Evolutionary conservation across 2,329 filamentous ascomycete species (phyloP).

Genomic region (Verticillium nubilum): DNA sequence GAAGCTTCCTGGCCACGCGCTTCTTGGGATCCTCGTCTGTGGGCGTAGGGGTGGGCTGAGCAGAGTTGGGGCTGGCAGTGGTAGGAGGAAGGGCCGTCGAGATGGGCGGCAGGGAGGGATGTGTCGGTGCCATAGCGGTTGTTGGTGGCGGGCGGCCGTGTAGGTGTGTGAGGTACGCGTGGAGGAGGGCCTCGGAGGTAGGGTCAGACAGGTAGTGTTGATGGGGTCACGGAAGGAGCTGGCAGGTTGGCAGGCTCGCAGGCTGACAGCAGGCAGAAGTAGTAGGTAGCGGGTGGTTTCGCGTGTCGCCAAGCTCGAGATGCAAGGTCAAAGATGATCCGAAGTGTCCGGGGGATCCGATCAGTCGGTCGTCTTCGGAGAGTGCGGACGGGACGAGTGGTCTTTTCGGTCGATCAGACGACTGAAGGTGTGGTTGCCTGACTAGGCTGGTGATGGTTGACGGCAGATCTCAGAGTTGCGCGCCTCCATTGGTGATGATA

Average conservation of each 20-base stretch:
- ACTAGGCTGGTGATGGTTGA: neutral
- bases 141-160: neutral
- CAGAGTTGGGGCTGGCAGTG: constrained; percentile 1
- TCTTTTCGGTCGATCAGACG: neutral
- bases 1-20: constrained; percentile 37
- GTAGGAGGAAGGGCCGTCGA: neutral
- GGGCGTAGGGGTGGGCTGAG: constrained; percentile 5
- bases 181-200: neutral
- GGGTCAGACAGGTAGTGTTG: neutral
- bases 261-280: neutral
- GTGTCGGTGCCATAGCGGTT: neutral
- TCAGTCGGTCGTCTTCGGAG: neutral
- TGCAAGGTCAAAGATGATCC: neutral
- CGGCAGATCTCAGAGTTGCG: neutral
- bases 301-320: neutral
- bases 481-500: neutral
- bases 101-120: neutral
- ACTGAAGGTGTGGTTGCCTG: neutral
- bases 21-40: constrained; percentile 28
- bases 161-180: neutral
- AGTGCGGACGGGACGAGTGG: neutral
- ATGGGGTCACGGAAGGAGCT: neutral
- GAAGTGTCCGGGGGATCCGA: neutral
- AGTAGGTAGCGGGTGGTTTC: neutral
- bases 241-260: neutral